These are phyloP conservation scores for Solanum hybrid DNA, from an alignment of 305 asterid species.

Conservation along the genomic window DNA sequence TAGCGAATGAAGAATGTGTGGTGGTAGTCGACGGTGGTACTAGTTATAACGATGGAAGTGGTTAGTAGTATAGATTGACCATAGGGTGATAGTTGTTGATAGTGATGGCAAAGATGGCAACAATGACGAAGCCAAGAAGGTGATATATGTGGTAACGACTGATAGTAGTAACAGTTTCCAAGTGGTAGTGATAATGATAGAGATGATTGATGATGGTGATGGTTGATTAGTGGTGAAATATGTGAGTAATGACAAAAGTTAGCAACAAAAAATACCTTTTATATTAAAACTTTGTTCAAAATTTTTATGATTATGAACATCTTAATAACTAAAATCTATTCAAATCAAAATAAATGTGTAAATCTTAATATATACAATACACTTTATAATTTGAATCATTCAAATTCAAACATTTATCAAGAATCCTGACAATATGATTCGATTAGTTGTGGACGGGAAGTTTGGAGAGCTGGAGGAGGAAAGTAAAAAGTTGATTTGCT, in stretches of 20 bases:
- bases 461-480: background rate
- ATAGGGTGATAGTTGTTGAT: background rate
- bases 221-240: background rate
- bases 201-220: too few relatives aligned
- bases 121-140: background rate
- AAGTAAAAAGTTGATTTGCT: background rate
- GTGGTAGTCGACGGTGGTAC: background rate
- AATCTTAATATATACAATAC: background rate
- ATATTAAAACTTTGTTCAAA: background rate
- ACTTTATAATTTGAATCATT: background rate
- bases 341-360: background rate
- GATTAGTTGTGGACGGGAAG: background rate
- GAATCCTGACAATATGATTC: background rate
- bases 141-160: background rate
- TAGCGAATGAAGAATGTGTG: background rate
- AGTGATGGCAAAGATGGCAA: background rate
- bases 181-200: too few relatives aligned
- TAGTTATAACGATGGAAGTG: background rate
- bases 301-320: too few relatives aligned
- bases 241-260: background rate
- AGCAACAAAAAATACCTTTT: background rate
- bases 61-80: background rate
- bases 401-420: too few relatives aligned
- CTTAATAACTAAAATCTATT: background rate
- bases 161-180: too few relatives aligned